phyloP scores from a whole-genome alignment of 768 basidiomycete species.

The Amanita exitialis region DNA sequence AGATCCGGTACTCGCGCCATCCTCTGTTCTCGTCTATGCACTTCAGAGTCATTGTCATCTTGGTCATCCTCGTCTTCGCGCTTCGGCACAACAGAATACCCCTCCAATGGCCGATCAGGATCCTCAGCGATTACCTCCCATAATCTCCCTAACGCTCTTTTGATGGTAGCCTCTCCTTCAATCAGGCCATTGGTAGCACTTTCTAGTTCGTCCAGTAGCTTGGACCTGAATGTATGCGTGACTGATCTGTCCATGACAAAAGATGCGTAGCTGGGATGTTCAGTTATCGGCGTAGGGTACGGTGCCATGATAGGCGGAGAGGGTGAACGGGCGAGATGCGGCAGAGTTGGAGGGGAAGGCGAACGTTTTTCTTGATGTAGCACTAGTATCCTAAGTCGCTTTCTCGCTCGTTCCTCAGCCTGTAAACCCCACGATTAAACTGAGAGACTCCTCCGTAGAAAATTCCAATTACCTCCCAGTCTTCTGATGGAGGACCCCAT shows the following conservation, averaged over 20 bases:
- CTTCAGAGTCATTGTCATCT: constrained; percentile 32
- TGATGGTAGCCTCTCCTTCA: constrained; percentile 69
- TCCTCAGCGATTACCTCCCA: constrained; percentile 80
- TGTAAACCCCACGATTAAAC: constrained; percentile 19
- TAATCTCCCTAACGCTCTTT: constrained; percentile 64
- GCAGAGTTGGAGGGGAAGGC: constrained; percentile 60
- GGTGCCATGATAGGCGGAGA: constrained; percentile 74
- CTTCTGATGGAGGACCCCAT: constrained; percentile 79
- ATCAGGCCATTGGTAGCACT: constrained; percentile 76
- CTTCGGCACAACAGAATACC: constrained; percentile 47
- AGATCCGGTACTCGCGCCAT: constrained; percentile 57
- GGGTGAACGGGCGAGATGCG: constrained; percentile 65
- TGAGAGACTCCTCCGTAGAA: constrained; percentile 1
- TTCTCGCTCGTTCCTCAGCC: constrained; percentile 78
- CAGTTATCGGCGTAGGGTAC: constrained; percentile 55
- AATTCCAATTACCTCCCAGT: constrained; percentile 61
- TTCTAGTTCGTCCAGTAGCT: constrained; percentile 69
- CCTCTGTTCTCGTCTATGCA: constrained; percentile 22
- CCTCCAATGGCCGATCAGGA: constrained; percentile 28
- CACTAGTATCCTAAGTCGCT: constrained; percentile 62
- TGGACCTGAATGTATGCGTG: constrained; percentile 76
- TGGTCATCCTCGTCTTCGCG: constrained; percentile 60
- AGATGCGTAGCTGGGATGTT: constrained; percentile 71
- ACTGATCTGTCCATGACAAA: constrained; percentile 82
- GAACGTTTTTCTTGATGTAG: constrained; percentile 48